These are phyloP conservation scores for Metschnikowia bowlesiae DNA, from an alignment of 805 yeast genomes.

Conservation along the genomic window DNA sequence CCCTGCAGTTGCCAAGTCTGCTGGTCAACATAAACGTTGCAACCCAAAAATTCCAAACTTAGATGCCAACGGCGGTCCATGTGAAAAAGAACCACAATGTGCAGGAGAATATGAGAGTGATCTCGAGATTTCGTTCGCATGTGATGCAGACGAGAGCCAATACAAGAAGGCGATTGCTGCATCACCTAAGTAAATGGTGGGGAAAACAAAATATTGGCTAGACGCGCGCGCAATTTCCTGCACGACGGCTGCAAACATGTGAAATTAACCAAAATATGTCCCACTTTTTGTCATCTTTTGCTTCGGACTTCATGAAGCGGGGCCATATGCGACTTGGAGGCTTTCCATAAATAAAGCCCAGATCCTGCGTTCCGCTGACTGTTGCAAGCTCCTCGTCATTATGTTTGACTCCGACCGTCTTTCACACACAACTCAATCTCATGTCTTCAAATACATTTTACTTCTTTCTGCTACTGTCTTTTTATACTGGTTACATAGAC, in stretches of 20 bases:
- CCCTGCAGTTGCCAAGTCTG: background rate
- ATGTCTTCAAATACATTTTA: conserved; percentile 9
- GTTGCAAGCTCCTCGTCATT: background rate
- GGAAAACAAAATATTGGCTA: background rate
- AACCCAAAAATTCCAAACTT: conserved; percentile 3
- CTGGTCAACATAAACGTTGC: background rate
- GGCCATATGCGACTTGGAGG: background rate
- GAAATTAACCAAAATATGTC: background rate
- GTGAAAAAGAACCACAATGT: background rate
- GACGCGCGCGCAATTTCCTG: conserved; percentile 1
- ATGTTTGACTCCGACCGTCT: background rate
- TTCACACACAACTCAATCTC: background rate
- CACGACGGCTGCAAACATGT: background rate
- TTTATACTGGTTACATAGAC: conserved; percentile 12
- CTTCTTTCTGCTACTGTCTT: conserved; percentile 7
- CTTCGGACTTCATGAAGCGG: conserved; percentile 1
- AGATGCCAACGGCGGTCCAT: background rate
- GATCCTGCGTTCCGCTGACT: background rate
- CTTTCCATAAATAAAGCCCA: background rate
- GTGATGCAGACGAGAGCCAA: conserved; percentile 18
- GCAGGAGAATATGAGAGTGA: conserved; percentile 22
- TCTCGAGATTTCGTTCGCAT: conserved; percentile 29
- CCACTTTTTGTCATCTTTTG: background rate
- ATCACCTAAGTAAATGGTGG: background rate
- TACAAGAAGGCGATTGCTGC: conserved; percentile 13